These are phyloP conservation scores for Fusarium burgessii DNA, from an alignment of 2,329 filamentous ascomycete genomes.

Conservation along the genomic window DNA sequence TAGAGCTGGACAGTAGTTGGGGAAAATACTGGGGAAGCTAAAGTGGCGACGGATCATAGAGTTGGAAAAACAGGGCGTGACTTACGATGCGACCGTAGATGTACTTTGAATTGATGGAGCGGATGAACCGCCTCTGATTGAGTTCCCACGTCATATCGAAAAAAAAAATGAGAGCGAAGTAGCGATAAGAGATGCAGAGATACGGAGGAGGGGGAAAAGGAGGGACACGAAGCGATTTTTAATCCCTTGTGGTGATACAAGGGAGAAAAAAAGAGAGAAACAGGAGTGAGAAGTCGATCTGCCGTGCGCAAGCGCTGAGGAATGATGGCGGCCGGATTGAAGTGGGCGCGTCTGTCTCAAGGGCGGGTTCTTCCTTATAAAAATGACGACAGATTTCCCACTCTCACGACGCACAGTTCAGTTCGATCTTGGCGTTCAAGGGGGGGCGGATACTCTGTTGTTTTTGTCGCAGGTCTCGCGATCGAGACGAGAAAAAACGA, in stretches of 20 bases:
- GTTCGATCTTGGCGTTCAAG: slow-evolving; percentile 15
- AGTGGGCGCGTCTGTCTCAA: slow-evolving; percentile 21
- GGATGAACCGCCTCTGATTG: slow-evolving; percentile 39
- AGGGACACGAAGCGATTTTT: slow-evolving; percentile 19
- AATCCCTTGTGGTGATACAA: slow-evolving; percentile 8
- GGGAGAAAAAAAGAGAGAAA: slow-evolving; percentile 7
- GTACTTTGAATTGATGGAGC: slow-evolving; percentile 42
- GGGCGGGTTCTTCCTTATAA: slow-evolving; percentile 22
- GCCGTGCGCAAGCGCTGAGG: slow-evolving; percentile 18
- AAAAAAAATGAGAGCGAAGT: neutral
- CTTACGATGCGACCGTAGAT: slow-evolving; percentile 42
- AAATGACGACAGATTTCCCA: slow-evolving; percentile 36
- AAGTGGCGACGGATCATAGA: slow-evolving; percentile 42
- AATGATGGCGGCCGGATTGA: slow-evolving; percentile 19
- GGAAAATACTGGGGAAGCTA: slow-evolving; percentile 34
- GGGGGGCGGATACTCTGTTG: slow-evolving; percentile 2
- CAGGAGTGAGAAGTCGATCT: slow-evolving; percentile 7
- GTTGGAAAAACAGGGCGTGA: slow-evolving; percentile 26
- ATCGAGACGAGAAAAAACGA: neutral
- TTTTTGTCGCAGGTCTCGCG: neutral
- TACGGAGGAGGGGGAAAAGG: neutral
- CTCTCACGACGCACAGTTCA: slow-evolving; percentile 23
- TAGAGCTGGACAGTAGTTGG: slow-evolving; percentile 22
- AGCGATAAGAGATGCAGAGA: slow-evolving; percentile 8
- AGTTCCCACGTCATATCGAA: slow-evolving; percentile 40